Evolutionary conservation across 2,329 filamentous ascomycete species (phyloP).

Genomic region (Laburnicola sp.): DNA sequence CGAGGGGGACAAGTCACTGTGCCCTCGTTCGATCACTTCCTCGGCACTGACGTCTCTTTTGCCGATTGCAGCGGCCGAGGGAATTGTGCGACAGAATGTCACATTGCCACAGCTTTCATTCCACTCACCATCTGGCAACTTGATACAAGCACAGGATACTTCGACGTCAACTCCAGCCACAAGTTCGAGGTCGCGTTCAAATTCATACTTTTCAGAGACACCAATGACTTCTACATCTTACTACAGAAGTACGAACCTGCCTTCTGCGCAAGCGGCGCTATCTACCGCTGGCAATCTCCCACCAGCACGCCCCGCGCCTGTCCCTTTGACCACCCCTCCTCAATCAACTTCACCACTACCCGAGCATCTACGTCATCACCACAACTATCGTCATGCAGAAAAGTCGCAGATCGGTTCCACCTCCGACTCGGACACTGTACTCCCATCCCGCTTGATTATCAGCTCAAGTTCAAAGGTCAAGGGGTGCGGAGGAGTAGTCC

Average conservation of each 20-base stretch:
- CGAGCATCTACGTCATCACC: constrained; percentile 24
- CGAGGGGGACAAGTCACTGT: constrained; percentile 1
- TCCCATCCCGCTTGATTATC: constrained; percentile 12
- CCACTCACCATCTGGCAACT: constrained; percentile 41
- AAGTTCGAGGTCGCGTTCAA: constrained; percentile 8
- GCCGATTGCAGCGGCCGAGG: constrained; percentile 43
- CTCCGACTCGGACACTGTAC: neutral
- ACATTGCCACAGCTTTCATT: constrained; percentile 36
- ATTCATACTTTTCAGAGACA: constrained; percentile 11
- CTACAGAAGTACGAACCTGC: constrained; percentile 13
- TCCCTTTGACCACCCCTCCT: constrained; percentile 28
- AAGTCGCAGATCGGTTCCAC: constrained; percentile 21
- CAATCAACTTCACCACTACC: constrained; percentile 25
- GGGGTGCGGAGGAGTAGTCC: constrained; percentile 35
- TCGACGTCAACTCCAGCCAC: constrained; percentile 11
- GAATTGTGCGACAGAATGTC: constrained; percentile 36
- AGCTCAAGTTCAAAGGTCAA: constrained; percentile 18
- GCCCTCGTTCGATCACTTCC: constrained; percentile 33
- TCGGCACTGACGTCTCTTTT: constrained; percentile 43
- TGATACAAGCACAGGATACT: constrained; percentile 33
- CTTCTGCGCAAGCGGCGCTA: constrained; percentile 9
- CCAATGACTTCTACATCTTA: constrained; percentile 13
- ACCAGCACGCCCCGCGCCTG: constrained; percentile 21
- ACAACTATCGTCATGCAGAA: constrained; percentile 23
- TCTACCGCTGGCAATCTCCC: constrained; percentile 15